These are phyloP conservation scores for Teratosphaeria epicoccoides DNA, from an alignment of 2,329 filamentous ascomycete genomes.

Conservation along the genomic window DNA sequence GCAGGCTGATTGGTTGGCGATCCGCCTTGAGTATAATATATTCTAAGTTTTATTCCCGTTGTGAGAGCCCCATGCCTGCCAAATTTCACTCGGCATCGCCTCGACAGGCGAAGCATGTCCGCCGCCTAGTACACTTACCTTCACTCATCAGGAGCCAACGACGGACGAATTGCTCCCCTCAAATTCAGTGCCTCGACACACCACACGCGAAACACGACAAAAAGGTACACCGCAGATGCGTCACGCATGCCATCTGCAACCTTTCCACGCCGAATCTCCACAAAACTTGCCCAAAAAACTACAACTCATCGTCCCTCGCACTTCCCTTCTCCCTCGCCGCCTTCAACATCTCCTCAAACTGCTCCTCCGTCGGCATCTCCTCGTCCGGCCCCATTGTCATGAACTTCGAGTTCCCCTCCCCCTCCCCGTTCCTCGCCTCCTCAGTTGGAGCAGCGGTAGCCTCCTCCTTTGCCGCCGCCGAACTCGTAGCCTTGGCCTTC, in stretches of 20 bases:
- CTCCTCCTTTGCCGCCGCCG: background rate
- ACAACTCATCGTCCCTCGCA: constrained; percentile 10
- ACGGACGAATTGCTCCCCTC: too few relatives aligned
- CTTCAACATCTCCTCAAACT: constrained; percentile 15
- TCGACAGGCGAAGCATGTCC: too few relatives aligned
- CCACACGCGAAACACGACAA: too few relatives aligned
- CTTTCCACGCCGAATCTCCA: background rate
- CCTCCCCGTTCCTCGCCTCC: constrained; percentile 11
- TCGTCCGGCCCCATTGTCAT: constrained; percentile 11
- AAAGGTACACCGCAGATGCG: too few relatives aligned
- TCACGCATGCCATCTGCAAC: background rate
- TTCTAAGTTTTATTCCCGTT: too few relatives aligned
- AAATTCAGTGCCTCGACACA: too few relatives aligned
- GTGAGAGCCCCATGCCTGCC: too few relatives aligned
- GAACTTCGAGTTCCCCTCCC: constrained; percentile 15
- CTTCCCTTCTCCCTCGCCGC: constrained; percentile 14
- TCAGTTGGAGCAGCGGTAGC: constrained; percentile 25
- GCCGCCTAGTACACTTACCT: too few relatives aligned
- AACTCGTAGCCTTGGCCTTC: background rate
- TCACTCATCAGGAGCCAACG: too few relatives aligned
- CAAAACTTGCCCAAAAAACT: background rate
- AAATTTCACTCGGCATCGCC: too few relatives aligned
- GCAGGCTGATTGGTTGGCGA: background rate
- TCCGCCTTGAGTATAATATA: too few relatives aligned
- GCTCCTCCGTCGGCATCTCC: constrained; percentile 18